Evolutionary conservation across 2,329 filamentous ascomycete genomes (phyloP).

Genomic region (Fusarium poae): DNA sequence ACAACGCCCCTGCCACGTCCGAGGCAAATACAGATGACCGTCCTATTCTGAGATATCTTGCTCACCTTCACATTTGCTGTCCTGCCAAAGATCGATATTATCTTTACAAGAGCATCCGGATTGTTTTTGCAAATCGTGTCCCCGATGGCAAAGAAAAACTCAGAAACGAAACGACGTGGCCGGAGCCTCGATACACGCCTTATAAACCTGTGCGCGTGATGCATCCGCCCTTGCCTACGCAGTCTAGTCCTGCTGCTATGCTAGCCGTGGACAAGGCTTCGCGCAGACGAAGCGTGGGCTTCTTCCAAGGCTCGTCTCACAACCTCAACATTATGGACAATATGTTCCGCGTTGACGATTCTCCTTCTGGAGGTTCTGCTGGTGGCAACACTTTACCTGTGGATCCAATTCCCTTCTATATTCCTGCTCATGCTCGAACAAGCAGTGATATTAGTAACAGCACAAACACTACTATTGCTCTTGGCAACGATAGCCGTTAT

Average conservation of each 20-base stretch:
- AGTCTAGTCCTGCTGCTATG: conserved; percentile 61
- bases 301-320: conserved; percentile 54
- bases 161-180: conserved; percentile 87
- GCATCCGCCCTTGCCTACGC: conserved; percentile 56
- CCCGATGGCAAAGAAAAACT: conserved; percentile 95
- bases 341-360: conserved; percentile 25
- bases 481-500: conserved; percentile 43
- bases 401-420: conserved; percentile 66
- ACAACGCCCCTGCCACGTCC: conserved; percentile 63
- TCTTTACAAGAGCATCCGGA: conserved; percentile 89
- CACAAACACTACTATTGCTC: conserved; percentile 46
- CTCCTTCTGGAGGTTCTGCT: conserved; percentile 39
- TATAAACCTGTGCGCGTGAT: conserved; percentile 78
- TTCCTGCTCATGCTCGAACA: conserved; percentile 53
- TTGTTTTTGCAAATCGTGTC: conserved; percentile 96
- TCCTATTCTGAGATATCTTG: conserved; percentile 86
- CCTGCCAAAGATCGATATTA: conserved; percentile 86
- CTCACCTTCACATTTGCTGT: conserved; percentile 94
- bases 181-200: conserved; percentile 85
- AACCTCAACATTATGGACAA: conserved; percentile 56
- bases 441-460: conserved; percentile 52
- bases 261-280: conserved; percentile 71
- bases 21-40: conserved; percentile 59
- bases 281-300: conserved; percentile 69
- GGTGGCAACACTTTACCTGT: conserved; percentile 56